Evolutionary conservation across 306 rosid genomes (phyloP).

Genomic region (Notholithocarpus densiflorus): DNA sequence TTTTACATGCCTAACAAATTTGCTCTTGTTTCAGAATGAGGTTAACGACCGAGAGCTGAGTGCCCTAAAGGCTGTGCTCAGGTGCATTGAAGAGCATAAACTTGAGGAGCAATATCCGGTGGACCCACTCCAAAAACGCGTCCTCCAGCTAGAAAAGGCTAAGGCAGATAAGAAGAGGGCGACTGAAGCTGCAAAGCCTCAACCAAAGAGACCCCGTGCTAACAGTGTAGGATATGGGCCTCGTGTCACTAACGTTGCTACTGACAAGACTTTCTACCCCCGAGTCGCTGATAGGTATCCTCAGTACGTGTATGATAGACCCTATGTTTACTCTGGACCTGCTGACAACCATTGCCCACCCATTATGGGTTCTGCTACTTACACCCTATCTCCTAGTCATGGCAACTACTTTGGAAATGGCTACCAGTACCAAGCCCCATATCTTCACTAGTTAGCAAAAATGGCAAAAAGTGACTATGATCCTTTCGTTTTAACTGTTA

Average conservation of each 20-base stretch:
- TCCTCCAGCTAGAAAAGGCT: constrained; percentile 75
- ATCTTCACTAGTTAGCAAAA: constrained; percentile 72
- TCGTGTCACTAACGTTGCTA: constrained; percentile 50
- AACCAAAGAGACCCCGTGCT: constrained; percentile 95
- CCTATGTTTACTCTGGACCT: constrained; percentile 69
- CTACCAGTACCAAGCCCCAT: constrained; percentile 90
- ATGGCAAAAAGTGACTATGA: constrained; percentile 51
- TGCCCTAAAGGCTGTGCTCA: constrained; percentile 78
- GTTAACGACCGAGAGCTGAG: constrained; percentile 83
- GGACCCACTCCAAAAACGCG: constrained; percentile 80
- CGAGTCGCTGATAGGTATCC: constrained; percentile 90
- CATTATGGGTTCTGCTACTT: constrained; percentile 57
- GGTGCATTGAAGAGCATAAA: constrained; percentile 91
- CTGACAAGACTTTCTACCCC: constrained; percentile 67
- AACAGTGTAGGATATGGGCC: constrained; percentile 66
- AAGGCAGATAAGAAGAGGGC: constrained; percentile 95
- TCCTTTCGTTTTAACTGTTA: constrained; percentile 68
- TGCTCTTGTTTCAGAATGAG: constrained; percentile 59
- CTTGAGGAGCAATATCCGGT: constrained; percentile 79
- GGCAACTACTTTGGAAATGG: constrained; percentile 88
- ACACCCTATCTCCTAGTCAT: constrained; percentile 69
- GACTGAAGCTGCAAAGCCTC: constrained; percentile 87
- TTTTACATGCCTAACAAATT: constrained; percentile 9
- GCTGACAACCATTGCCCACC: constrained; percentile 73
- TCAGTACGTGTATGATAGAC: constrained; percentile 67